Evolutionary conservation across 169 alveolate species (phyloP).

Genomic region (Babesia divergens): DNA sequence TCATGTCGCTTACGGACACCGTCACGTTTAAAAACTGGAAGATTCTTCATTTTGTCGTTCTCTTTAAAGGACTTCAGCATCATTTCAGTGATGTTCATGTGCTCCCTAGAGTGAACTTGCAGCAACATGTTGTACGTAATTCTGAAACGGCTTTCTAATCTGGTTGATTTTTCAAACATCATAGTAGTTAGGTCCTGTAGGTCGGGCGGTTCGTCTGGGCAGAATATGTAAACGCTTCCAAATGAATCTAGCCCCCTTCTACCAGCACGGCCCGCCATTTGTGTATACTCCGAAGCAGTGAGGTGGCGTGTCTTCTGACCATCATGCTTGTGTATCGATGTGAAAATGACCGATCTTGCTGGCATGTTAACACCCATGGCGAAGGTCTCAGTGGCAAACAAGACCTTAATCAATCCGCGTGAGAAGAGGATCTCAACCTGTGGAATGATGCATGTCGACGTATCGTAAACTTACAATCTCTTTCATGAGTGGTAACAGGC

Average conservation of each 20-base stretch:
- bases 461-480: constrained; percentile 84
- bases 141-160: constrained; percentile 87
- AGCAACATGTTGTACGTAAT: constrained; percentile 88
- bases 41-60: constrained; percentile 74
- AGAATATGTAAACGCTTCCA: constrained; percentile 92
- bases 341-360: constrained; percentile 95
- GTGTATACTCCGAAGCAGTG: constrained; percentile 95
- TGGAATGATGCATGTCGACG: not conserved
- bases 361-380: constrained; percentile 99
- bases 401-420: constrained; percentile 91
- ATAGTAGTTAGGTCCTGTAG: constrained; percentile 82
- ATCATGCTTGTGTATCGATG: constrained; percentile 90
- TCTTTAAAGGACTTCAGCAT: constrained; percentile 84
- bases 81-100: constrained; percentile 80
- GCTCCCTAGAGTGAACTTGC: constrained; percentile 79
- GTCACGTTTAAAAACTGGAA: constrained; percentile 46
- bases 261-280: constrained; percentile 99
- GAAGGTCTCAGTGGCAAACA: constrained; percentile 98
- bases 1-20: constrained; percentile 50
- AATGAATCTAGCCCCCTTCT: constrained; percentile 96
- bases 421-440: constrained; percentile 94
- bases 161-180: constrained; percentile 81
- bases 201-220: constrained; percentile 86
- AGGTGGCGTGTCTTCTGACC: constrained; percentile 85
- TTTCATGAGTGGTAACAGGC: constrained; percentile 95